Evolutionary conservation across 2,329 filamentous ascomycete species (phyloP).

Genomic region (Penicillium sp.): DNA sequence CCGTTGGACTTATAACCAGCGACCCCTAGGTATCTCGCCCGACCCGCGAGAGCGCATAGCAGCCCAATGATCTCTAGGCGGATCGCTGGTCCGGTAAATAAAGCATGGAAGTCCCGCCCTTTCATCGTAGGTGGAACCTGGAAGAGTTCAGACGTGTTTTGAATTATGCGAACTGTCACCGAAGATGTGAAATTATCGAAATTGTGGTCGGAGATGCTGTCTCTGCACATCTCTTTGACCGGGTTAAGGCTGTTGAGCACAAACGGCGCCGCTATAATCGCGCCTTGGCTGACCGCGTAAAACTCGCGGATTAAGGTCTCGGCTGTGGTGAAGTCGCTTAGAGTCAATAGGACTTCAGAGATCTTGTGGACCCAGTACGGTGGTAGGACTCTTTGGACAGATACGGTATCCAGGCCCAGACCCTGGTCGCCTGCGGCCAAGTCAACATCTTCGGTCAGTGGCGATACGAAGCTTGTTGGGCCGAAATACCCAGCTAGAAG

Average conservation of each 20-base stretch:
- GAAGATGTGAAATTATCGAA: constrained; percentile 11
- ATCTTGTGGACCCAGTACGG: constrained; percentile 23
- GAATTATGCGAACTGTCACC: constrained; percentile 19
- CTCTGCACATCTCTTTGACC: constrained; percentile 17
- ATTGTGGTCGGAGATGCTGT: constrained; percentile 8
- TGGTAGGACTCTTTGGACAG: constrained; percentile 15
- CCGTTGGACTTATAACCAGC: constrained; percentile 15
- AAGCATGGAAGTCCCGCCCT: constrained; percentile 36
- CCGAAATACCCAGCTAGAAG: constrained; percentile 32
- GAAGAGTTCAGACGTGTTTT: constrained; percentile 28
- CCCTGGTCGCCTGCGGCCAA: constrained; percentile 15
- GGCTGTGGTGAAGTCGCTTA: constrained; percentile 18
- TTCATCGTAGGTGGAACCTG: constrained; percentile 22
- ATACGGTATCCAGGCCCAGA: constrained; percentile 11
- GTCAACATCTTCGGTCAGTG: constrained; percentile 24
- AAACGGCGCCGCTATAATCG: constrained; percentile 36
- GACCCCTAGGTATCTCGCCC: constrained; percentile 23
- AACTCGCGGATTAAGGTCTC: constrained; percentile 22
- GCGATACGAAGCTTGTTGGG: constrained; percentile 34
- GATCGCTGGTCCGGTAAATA: constrained; percentile 38
- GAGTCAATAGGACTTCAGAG: constrained; percentile 15
- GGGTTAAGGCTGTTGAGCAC: constrained; percentile 32
- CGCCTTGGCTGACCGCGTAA: constrained; percentile 29
- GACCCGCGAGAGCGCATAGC: constrained; percentile 39
- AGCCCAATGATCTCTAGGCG: constrained; percentile 41